These are phyloP conservation scores for Hanseniaspora jakobsenii DNA, from an alignment of 805 yeast genomes.

Conservation along the genomic window DNA sequence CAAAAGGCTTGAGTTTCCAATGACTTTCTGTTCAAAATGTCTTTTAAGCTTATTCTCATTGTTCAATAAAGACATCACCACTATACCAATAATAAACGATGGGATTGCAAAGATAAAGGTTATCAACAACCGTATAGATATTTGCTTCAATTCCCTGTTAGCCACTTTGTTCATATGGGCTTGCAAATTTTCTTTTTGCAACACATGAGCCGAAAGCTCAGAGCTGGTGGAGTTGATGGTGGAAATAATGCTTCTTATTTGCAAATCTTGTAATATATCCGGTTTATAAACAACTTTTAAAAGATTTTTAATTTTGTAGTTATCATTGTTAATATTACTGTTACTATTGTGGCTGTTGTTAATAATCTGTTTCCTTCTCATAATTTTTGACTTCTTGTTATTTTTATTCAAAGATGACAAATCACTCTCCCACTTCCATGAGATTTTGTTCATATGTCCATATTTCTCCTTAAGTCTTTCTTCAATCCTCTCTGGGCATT, in stretches of 20 bases:
- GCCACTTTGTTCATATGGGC: constrained; percentile 47
- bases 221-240: constrained; percentile 37
- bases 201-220: constrained; percentile 36
- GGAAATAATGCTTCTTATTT: constrained; percentile 42
- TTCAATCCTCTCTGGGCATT: too few relatives aligned
- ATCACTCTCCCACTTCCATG: too few relatives aligned
- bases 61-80: constrained; percentile 53
- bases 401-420: too few relatives aligned
- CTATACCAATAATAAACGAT: constrained; percentile 54
- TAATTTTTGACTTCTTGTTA: too few relatives aligned
- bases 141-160: constrained; percentile 35
- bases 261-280: constrained; percentile 28
- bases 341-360: constrained; percentile 37
- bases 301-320: constrained; percentile 35
- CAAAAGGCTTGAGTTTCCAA: constrained; percentile 38
- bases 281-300: constrained; percentile 60
- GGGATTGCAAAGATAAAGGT: constrained; percentile 50
- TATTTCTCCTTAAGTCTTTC: too few relatives aligned
- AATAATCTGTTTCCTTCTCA: too few relatives aligned
- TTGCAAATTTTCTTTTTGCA: constrained; percentile 47
- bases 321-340: neutral
- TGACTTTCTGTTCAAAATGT: constrained; percentile 1
- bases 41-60: constrained; percentile 35
- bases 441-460: too few relatives aligned
- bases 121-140: constrained; percentile 37